Percentiles rank a stretch among this genome's conserved stretches.
phyloP scores from a whole-genome alignment of 2,329 filamentous ascomycete species.

The Talaromyces marneffei region DNA sequence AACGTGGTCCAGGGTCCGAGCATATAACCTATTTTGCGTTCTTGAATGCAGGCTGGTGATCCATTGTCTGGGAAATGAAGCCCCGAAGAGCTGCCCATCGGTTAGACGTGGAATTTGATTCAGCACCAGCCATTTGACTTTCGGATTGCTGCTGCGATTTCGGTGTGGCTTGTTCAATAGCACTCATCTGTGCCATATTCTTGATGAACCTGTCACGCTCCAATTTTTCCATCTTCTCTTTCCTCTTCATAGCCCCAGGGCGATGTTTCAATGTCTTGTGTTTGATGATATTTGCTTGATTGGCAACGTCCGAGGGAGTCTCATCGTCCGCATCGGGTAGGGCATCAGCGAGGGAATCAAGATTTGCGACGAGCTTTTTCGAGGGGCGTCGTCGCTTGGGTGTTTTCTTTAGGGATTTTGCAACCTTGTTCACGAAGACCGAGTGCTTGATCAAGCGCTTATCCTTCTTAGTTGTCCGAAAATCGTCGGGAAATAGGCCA shows the following conservation, averaged over 20 bases:
- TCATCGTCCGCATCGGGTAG: slow-evolving; percentile 59
- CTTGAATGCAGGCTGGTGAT: slow-evolving; percentile 74
- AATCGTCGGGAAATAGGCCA: slow-evolving; percentile 38
- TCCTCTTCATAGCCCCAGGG: slow-evolving; percentile 75
- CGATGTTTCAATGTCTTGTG: slow-evolving; percentile 69
- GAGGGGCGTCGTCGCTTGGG: slow-evolving; percentile 62
- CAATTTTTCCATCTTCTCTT: slow-evolving; percentile 68
- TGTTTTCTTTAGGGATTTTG: slow-evolving; percentile 53
- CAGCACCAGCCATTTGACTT: slow-evolving; percentile 8
- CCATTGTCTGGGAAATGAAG: slow-evolving; percentile 83
- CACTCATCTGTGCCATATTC: slow-evolving; percentile 71
- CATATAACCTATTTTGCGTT: slow-evolving; percentile 2
- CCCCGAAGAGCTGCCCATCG: slow-evolving; percentile 76
- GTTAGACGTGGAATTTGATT: slow-evolving; percentile 43
- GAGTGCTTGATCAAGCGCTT: slow-evolving; percentile 79
- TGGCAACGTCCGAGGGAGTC: slow-evolving; percentile 41
- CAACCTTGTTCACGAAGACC: slow-evolving; percentile 68
- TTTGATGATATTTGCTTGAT: slow-evolving; percentile 62
- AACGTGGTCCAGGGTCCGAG: not conserved
- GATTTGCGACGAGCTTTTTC: slow-evolving; percentile 71
- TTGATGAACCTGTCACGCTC: slow-evolving; percentile 80
- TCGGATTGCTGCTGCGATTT: slow-evolving; percentile 18
- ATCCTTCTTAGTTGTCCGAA: slow-evolving; percentile 71
- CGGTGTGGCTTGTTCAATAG: slow-evolving; percentile 25
- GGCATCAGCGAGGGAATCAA: slow-evolving; percentile 73